Evolutionary conservation across 768 basidiomycete species (phyloP), one percentile per base, ranked within the genome.

Genomic region (Dioszegia crocea): DNA sequence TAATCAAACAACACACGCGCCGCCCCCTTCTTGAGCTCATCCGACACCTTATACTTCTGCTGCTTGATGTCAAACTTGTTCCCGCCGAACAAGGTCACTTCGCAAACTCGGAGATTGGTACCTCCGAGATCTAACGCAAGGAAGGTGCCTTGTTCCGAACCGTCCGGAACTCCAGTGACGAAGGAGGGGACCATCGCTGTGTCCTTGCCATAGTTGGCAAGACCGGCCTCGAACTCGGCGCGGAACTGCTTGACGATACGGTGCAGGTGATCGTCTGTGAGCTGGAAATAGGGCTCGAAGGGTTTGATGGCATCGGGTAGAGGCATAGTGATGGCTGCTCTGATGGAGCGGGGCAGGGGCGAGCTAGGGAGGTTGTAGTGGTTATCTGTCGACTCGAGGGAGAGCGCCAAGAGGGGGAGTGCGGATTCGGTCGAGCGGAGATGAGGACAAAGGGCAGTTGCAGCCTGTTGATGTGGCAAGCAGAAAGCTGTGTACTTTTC

Each of bases 101-200:
- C 89, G 78, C 93, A 97, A 46, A 96, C 92, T 51, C 92, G 93
- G 61, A 99, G 83, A 75, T 99, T 99, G 23, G 96, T 99, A 56
- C 96, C 96, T 39, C 96, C 96, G 19, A 99, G 84, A 80, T 99
- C 94, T 19, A 98, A 82, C 3, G 96, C 93, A 14, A 41, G 24
- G 16, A 75, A 84, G 70, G 77, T 91, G 91, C 96, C 96, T 58
- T 84, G 88, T 78, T 99, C 96, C 49, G 86, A 84, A 45, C 96
- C 96, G 76, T 96, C 83, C 44, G 96, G 96, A 24, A 96, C 90
- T 50, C 87, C 87, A n/a, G 88, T 91, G 41, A 98, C 90, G 78
- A 90, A 99, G 10, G 91, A 88, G 5, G 96, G 96, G 86, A 97
- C 91, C 89, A 97, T 96, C 5, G 92, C 91, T 86, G 94, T 88